phyloP scores from a whole-genome alignment of 305 asterid species.

The Solanum hybrid region DNA sequence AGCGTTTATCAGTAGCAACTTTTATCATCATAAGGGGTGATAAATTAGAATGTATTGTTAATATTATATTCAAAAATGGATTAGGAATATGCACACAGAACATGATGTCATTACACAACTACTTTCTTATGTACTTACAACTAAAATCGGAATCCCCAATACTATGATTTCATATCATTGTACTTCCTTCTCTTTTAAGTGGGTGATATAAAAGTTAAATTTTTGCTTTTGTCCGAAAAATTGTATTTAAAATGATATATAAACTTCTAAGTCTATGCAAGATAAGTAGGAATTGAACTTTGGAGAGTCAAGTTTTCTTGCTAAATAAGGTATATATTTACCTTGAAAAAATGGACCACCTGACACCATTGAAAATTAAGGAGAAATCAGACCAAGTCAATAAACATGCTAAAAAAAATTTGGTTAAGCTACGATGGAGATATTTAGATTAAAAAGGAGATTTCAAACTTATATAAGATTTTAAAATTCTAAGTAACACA shows the following conservation, averaged over 20 bases:
- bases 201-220: background rate
- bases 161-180: background rate
- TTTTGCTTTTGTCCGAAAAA: background rate
- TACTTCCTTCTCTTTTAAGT: background rate
- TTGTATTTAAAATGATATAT: background rate
- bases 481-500: background rate
- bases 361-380: background rate
- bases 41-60: background rate
- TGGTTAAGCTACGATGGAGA: too few species aligned
- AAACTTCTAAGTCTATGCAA: background rate
- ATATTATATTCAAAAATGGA: background rate
- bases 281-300: background rate
- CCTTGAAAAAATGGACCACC: background rate
- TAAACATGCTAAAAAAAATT: background rate
- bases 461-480: too few species aligned
- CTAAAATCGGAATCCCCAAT: background rate
- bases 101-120: background rate
- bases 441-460: background rate
- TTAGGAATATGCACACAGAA: background rate
- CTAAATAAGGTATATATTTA: background rate
- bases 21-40: background rate
- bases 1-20: too few species aligned
- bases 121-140: background rate
- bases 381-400: background rate
- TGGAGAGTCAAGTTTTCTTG: background rate